A percentile compares a stretch with the other conserved stretches of the same genome.
Conservation (phyloP, 306 rosid species). For the Inga leiocalycina region DNA sequence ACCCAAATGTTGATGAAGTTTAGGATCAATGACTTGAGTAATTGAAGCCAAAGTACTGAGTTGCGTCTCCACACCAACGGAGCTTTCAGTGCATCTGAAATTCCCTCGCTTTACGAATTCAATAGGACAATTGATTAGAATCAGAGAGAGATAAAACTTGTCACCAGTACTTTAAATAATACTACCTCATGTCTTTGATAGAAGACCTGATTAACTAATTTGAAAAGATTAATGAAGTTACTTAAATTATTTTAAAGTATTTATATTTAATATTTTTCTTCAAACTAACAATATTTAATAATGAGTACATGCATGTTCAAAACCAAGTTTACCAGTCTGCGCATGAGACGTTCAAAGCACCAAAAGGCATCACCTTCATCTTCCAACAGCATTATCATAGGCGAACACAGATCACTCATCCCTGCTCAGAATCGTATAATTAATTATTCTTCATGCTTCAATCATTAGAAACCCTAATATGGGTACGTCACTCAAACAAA, state of each 20-base stretch:
- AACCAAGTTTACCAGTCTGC: slow-evolving; percentile 67
- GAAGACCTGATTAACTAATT: too few species aligned
- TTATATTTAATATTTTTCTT: too few species aligned
- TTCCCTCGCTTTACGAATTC: slow-evolving; percentile 76
- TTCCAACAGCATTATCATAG: slow-evolving; percentile 89
- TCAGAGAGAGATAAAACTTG: too few species aligned
- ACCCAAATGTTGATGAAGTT: slow-evolving; percentile 97
- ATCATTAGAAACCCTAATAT: too few species aligned
- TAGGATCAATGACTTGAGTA: slow-evolving; percentile 95
- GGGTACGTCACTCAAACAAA: not conserved
- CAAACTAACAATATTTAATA: too few species aligned
- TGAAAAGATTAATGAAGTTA: too few species aligned
- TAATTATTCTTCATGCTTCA: not conserved
- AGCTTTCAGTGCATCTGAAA: slow-evolving; percentile 84
- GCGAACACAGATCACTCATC: slow-evolving; percentile 98
- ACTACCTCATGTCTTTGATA: too few species aligned
- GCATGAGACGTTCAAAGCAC: slow-evolving; percentile 96
- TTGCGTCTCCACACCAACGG: slow-evolving; percentile 91
- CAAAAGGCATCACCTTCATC: slow-evolving; percentile 97
- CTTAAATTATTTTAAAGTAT: too few species aligned
- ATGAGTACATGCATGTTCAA: too few species aligned
- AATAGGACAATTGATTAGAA: not conserved
- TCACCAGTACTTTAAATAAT: too few species aligned
- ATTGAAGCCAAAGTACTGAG: slow-evolving; percentile 76
- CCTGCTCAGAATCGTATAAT: slow-evolving; percentile 50